Base-by-base conservation (phyloP, 1,284 basidiomycete species). In the Cutaneotrichosporon sp. region DNA sequence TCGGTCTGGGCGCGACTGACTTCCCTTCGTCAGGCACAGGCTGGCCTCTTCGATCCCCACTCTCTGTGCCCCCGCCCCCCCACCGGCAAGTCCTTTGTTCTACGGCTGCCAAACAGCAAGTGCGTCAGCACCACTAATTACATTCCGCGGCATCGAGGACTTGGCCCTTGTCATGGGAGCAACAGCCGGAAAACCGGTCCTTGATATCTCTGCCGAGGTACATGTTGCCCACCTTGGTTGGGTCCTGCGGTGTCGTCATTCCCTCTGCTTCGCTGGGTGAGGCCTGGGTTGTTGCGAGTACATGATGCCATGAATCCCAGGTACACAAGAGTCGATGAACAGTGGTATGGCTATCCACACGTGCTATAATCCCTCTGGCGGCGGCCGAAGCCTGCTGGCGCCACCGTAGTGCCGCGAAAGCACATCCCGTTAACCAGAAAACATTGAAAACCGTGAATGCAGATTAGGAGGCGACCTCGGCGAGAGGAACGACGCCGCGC, bases 401-500 rank as follows among this genome's bases (percentile, higher is more conserved):
- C 38, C 38, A 42, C 38, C 38, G 38, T 42, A 42, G 38, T 42
- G 38, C 38, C 18, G 38, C 38, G 18, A 42, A n/a, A n/a, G 38
- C 47, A 31, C 25, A 27, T 31, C 47, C 47, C 25, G 18, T 13
- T n/a, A 50, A 46, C 45, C 18, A 42, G 38, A 42, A 42, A 46
- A 24, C n/a, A n/a, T n/a, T n/a, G n/a, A 45, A 8, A 45, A 46
- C 18, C 22, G 10, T 25, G 14, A 24, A 11, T 1, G 20, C 9
- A 20, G 43, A 29, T 47, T 43, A 58, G 25, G 56, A 36, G 59
- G 73, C 71, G 27, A 77, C 66, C 49, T 65, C 59, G 25, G 64
- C 64, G 38, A 77, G 61, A 2, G 69, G 67, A 8, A 50, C 34
- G 51, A 76, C 63, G n/a, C 69, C 69, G 50, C 75, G 71, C 18